Evolutionary conservation across 441 rosid genomes (phyloP), one percentile per base, ranked within the genome.

Genomic region (Cnidoscolus chayamansa): DNA sequence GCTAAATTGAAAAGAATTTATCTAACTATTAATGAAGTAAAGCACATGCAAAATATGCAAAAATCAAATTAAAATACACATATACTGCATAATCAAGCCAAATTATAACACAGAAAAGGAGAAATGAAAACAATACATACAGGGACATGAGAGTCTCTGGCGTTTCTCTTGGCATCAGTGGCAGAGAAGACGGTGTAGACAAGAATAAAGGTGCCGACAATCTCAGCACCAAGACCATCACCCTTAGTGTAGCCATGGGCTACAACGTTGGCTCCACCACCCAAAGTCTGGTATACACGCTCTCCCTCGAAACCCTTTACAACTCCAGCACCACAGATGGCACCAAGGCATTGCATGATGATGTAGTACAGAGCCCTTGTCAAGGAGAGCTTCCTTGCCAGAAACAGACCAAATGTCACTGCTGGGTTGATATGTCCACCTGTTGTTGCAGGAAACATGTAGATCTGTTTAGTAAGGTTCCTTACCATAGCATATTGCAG

Each of bases 121-220:
- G n/a, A 47, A 25, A 25, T 25, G 25, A 25, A 25, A 63, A 72
- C 16, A 50, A 17, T n/a, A 43, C 87, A 70, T 86, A 94, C 98
- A 7, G 94, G 92, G 65, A 94, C 97, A 77, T 94, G 97, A 51
- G 98, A 94, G 86, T 94, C 98, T 78, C 97, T 85, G 37, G 97
- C 97, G 66, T 72, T 94, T 15, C 97, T 87, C 80, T 94, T 94
- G 25, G 98, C 94, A 69, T 94, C 98, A 6, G 98, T 94, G 43
- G 98, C 98, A 0, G 98, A 93, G 86, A 93, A 93, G 72, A 93
- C 97, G 0, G 97, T 93, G 89, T 91, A 93, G 67, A 90, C 97
- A 1, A 93, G 98, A 49, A 93, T 83, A 47, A 91, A 94, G 40
- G 98, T 94, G 0, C 98, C 98, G 3, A 93, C 10, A 64, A 93